A percentile compares a stretch with the other conserved stretches of the same genome.
These are phyloP conservation scores for Phaseolus coccineus DNA, from an alignment of 331 rosid species.

Conservation along the genomic window DNA sequence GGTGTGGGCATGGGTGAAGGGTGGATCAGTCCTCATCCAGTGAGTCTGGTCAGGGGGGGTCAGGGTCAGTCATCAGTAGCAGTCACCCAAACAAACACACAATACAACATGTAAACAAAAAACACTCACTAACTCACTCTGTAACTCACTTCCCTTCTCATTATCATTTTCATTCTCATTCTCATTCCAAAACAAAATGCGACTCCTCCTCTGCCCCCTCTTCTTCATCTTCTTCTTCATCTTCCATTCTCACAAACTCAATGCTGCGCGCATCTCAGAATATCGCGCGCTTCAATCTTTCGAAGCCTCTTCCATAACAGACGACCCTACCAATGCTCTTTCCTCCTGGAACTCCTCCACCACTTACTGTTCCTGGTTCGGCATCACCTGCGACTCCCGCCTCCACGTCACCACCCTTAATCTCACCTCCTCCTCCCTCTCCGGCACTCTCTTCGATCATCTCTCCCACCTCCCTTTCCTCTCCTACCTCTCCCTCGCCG, in stretches of 20 bases:
- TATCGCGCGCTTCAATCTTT: slow-evolving; percentile 71
- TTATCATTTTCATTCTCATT: not conserved
- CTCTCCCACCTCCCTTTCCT: slow-evolving; percentile 68
- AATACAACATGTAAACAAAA: no score
- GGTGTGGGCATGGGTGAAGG: not conserved
- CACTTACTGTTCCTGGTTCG: slow-evolving; percentile 65
- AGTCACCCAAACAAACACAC: not conserved
- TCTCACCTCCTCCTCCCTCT: slow-evolving; percentile 69
- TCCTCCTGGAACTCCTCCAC: slow-evolving; percentile 67
- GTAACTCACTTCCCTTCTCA: not conserved
- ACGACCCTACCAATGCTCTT: slow-evolving; percentile 63
- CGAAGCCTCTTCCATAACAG: slow-evolving; percentile 53
- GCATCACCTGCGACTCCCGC: slow-evolving; percentile 70
- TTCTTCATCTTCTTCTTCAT: slow-evolving; percentile 37
- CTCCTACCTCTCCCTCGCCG: slow-evolving; percentile 61
- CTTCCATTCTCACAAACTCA: slow-evolving; percentile 30
- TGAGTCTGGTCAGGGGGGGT: no score
- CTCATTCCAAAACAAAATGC: slow-evolving; percentile 58
- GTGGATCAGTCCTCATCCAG: not conserved
- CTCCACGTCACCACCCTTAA: slow-evolving; percentile 62
- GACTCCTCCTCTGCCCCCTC: slow-evolving; percentile 36
- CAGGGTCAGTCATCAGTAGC: not conserved
- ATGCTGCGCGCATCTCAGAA: slow-evolving; percentile 53
- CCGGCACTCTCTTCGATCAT: slow-evolving; percentile 61
- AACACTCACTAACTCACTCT: not conserved